These are phyloP conservation scores for Penicillium longicatenatum DNA, from an alignment of 495 filamentous ascomycete genomes.

Conservation along the genomic window DNA sequence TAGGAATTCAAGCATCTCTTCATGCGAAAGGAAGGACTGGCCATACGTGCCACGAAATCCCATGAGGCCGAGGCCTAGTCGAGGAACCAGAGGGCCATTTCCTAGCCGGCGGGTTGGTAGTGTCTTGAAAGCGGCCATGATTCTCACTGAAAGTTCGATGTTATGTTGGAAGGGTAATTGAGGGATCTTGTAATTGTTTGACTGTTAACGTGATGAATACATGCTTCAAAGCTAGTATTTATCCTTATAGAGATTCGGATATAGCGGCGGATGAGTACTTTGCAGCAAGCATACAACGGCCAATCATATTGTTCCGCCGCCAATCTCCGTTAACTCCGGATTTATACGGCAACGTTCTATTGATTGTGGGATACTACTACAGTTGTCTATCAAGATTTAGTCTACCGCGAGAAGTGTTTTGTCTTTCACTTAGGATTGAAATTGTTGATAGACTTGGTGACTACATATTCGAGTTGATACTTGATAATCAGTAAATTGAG, in stretches of 20 bases:
- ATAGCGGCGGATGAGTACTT: slow-evolving; percentile 13
- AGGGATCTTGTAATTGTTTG: not conserved
- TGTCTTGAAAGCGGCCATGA: slow-evolving; percentile 8
- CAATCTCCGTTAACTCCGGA: slow-evolving; percentile 16
- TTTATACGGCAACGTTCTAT: not conserved
- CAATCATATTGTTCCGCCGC: slow-evolving; percentile 14
- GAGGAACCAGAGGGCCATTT: slow-evolving; percentile 56
- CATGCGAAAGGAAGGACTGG: slow-evolving; percentile 30
- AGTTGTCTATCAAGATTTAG: too few species aligned
- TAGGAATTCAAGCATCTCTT: slow-evolving; percentile 43
- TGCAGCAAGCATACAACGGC: not conserved
- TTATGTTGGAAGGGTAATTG: not conserved
- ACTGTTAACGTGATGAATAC: not conserved
- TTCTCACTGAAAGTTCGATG: not conserved
- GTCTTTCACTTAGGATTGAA: too few species aligned
- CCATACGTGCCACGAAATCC: slow-evolving; percentile 54
- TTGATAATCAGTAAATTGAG: not conserved
- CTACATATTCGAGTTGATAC: not conserved
- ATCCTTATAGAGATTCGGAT: not conserved
- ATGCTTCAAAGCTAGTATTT: slow-evolving; percentile 1
- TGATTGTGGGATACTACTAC: not conserved
- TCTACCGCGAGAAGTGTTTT: too few species aligned
- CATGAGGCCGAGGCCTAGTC: slow-evolving; percentile 60
- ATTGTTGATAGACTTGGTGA: not conserved
- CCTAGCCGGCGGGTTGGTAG: slow-evolving; percentile 50